Conservation (phyloP, 2,329 filamentous ascomycete species). For the Colletotrichum theobromicola region DNA sequence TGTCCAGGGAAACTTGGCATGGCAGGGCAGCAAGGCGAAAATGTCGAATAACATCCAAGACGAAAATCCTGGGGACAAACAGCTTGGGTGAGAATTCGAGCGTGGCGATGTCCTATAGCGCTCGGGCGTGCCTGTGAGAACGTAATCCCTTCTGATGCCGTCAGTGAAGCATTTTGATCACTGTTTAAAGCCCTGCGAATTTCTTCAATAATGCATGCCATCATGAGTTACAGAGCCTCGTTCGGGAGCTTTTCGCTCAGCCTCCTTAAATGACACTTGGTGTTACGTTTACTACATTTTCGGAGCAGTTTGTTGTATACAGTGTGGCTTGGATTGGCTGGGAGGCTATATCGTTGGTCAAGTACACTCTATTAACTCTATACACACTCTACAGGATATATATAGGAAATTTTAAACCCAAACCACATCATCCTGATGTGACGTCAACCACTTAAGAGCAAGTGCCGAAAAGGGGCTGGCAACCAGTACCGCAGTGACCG, state of each 20-base stretch:
- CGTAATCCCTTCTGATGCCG: too few relatives aligned
- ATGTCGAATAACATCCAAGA: not conserved
- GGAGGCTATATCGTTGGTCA: not conserved
- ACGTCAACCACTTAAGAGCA: not conserved
- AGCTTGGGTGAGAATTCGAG: not conserved
- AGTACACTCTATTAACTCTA: slow-evolving; percentile 5
- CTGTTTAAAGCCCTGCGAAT: too few relatives aligned
- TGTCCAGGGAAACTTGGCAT: not conserved
- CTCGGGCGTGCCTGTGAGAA: too few relatives aligned
- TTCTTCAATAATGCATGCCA: too few relatives aligned
- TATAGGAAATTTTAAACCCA: not conserved
- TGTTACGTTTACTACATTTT: too few relatives aligned
- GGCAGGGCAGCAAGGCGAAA: not conserved
- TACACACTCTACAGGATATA: slow-evolving; percentile 3
- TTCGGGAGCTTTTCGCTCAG: not conserved
- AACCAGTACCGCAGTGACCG: slow-evolving; percentile 23
- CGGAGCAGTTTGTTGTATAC: too few relatives aligned
- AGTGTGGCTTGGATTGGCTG: not conserved
- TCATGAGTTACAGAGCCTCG: too few relatives aligned
- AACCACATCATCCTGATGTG: not conserved
- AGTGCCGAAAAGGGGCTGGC: slow-evolving; percentile 15
- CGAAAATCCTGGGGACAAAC: not conserved
- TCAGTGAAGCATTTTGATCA: too few relatives aligned
- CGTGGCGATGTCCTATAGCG: too few relatives aligned
- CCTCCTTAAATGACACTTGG: not conserved